phyloP scores from a whole-genome alignment of 2,329 filamentous ascomycete genomes.

The Xylaria sp. region DNA sequence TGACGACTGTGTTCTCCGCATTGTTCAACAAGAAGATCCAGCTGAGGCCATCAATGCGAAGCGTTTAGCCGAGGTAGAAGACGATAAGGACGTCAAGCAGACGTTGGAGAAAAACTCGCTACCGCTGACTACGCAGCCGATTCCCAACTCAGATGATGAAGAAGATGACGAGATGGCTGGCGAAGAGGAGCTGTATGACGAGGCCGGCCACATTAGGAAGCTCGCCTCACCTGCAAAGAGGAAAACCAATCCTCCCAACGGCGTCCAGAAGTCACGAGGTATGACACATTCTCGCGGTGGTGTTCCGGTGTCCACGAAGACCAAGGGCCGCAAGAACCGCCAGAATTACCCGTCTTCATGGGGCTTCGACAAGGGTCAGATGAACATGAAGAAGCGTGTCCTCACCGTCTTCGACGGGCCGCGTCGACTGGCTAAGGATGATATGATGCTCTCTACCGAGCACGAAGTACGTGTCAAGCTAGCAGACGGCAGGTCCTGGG shows the following conservation, averaged over 20 bases:
- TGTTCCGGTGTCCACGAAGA: slow-evolving; percentile 60
- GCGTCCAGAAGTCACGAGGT: slow-evolving; percentile 70
- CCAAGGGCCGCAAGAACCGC: slow-evolving; percentile 82
- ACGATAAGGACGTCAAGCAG: slow-evolving; percentile 65
- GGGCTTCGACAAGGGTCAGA: slow-evolving; percentile 90
- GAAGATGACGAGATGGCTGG: slow-evolving; percentile 65
- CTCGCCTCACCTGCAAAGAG: slow-evolving; percentile 59
- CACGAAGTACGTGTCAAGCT: slow-evolving; percentile 90
- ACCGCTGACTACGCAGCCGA: slow-evolving; percentile 50
- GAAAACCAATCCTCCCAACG: slow-evolving; percentile 63
- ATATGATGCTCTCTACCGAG: slow-evolving; percentile 97
- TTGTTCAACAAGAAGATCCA: slow-evolving; percentile 74
- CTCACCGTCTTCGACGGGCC: slow-evolving; percentile 90
- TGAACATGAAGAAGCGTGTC: slow-evolving; percentile 98
- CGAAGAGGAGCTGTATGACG: slow-evolving; percentile 66
- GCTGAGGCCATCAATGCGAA: slow-evolving; percentile 71
- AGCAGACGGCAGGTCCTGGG: slow-evolving; percentile 75
- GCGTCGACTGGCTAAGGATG: slow-evolving; percentile 91
- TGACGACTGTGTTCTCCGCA: slow-evolving; percentile 74
- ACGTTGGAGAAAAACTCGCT: slow-evolving; percentile 69
- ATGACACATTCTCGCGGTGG: slow-evolving; percentile 80
- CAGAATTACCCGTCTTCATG: slow-evolving; percentile 93
- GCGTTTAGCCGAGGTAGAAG: slow-evolving; percentile 68
- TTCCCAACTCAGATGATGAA: slow-evolving; percentile 47
- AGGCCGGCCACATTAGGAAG: slow-evolving; percentile 59